phyloP scores from a whole-genome alignment of 2,329 filamentous ascomycete genomes.

The Paracoccidioides lutzii region DNA sequence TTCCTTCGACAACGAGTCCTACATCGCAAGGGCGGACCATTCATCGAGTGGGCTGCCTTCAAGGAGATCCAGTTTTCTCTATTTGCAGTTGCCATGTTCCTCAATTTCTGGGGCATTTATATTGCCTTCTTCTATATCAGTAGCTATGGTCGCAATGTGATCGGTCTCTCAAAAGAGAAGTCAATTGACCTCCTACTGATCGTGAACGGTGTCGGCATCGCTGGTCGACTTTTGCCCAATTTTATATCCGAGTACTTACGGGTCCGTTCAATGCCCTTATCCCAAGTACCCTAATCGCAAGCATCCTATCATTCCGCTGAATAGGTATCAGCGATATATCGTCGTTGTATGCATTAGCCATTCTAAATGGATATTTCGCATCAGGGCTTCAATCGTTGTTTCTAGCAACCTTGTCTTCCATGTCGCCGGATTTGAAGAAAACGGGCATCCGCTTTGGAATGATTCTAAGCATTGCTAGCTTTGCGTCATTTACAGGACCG shows the following conservation, averaged over 20 bases:
- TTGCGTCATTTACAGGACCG: constrained; percentile 42
- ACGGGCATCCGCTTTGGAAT: constrained; percentile 46
- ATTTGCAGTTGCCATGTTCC: constrained; percentile 31
- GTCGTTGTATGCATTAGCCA: constrained; percentile 49
- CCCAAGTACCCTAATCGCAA: constrained; percentile 34
- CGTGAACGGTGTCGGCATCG: constrained; percentile 49
- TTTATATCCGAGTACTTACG: constrained; percentile 43
- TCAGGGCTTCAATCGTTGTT: constrained; percentile 55
- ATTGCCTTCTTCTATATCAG: constrained; percentile 40
- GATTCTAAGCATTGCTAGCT: constrained; percentile 41
- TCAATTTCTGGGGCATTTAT: constrained; percentile 42
- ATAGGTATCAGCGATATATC: constrained; percentile 38
- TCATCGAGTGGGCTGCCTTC: constrained; percentile 42
- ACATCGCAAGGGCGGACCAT: constrained; percentile 37
- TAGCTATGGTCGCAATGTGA: constrained; percentile 27
- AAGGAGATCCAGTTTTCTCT: constrained; percentile 36
- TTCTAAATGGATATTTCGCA: constrained; percentile 51
- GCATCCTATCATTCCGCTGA: constrained; percentile 43
- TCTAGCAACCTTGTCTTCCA: constrained; percentile 46
- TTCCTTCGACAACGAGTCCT: constrained; percentile 39
- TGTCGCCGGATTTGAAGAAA: constrained; percentile 42
- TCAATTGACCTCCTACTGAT: constrained; percentile 51
- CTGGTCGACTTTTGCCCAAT: constrained; percentile 47
- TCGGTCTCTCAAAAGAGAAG: constrained; percentile 30
- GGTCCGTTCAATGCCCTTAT: constrained; percentile 52